A percentile compares a stretch with the other conserved stretches of the same genome.
Evolutionary conservation across 805 yeast genomes (phyloP).

Genomic region (Diddensiella transvaalensis): DNA sequence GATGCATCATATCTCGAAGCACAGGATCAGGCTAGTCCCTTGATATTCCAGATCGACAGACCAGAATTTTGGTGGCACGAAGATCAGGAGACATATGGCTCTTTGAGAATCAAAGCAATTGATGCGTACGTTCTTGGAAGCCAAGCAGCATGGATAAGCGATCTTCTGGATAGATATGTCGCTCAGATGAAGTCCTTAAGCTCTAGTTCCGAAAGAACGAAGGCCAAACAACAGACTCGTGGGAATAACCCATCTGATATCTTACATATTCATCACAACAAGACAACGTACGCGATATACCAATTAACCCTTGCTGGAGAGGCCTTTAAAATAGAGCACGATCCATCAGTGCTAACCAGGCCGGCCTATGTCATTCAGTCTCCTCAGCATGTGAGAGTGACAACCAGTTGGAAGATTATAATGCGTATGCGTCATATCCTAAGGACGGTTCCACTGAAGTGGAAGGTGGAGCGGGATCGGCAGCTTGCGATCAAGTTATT

Average conservation of each 20-base stretch:
- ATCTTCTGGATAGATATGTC: conserved; percentile 20
- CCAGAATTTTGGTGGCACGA: conserved; percentile 36
- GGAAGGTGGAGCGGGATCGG: conserved; percentile 40
- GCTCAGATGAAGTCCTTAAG: conserved; percentile 14
- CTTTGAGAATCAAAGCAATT: conserved; percentile 30
- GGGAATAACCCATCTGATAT: background rate
- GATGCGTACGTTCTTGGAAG: conserved; percentile 34
- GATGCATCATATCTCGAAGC: conserved; percentile 7
- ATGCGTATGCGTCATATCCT: conserved; percentile 75
- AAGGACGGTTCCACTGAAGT: conserved; percentile 51
- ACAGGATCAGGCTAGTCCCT: conserved; percentile 21
- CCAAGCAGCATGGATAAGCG: conserved; percentile 34
- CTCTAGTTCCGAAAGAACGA: conserved; percentile 1
- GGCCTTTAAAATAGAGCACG: conserved; percentile 59
- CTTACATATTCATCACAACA: conserved; percentile 4
- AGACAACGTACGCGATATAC: conserved; percentile 35
- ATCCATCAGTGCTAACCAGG: conserved; percentile 84
- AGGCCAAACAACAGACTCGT: background rate
- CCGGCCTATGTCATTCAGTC: conserved; percentile 80
- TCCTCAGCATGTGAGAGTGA: conserved; percentile 68
- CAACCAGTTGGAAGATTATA: conserved; percentile 84
- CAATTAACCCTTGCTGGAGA: conserved; percentile 47
- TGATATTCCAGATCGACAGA: conserved; percentile 28
- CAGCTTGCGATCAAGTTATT: conserved; percentile 36
- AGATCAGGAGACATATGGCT: conserved; percentile 19